Base-by-base conservation (phyloP, 2,329 filamentous ascomycete genomes). In the Hypocrella siamensis region DNA sequence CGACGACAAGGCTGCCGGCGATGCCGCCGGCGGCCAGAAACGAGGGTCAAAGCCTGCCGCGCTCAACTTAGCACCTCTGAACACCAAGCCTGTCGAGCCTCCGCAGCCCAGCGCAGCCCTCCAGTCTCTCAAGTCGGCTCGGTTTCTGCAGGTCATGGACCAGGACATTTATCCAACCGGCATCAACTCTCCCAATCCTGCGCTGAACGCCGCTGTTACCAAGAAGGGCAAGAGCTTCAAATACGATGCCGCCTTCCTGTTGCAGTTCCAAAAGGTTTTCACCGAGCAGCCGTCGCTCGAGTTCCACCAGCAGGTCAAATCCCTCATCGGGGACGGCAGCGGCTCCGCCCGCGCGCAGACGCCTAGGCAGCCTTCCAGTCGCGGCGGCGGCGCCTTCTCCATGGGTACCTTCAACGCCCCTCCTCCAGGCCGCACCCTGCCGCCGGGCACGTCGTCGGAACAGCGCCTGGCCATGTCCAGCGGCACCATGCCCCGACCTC, bases 221-320 rank as follows among this genome's bases (percentile, higher is more conserved):
- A 82, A 79, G 55, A 88, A 86, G 61, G 75, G 74, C 38, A 79
- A 75, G 54, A 78, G 75, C 26, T 93, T 92, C 64, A 86, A 92
- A 54, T 98, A 98, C 56, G 85, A 96, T 58, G 82, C 86, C 47
- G 78, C 79, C 46, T 98, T 98, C 65, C 63, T 98, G 58, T 67
- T 98, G 19, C 90, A 98, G 52, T 98, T 98, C 67, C 83, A 94
- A 60, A 73, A 73, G 45, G 84, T 93, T 15, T 98, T 94, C 61
- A 92, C 84, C 40, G 90, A 98, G 64, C 92, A 94, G 60, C 90
- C 90, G 11, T 93, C 85, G 1, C 57, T 86, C 27, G 88, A 96
- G 49, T 98, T 93, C 73, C 81, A 92, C 49, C 68, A 78, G 42
- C 86, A 90, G 48, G 76, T 98, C 68, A 88, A 69, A 77, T 80